Base-by-base conservation (phyloP, 1,284 basidiomycete species). In the Lentinula novae-zelandiae region DNA sequence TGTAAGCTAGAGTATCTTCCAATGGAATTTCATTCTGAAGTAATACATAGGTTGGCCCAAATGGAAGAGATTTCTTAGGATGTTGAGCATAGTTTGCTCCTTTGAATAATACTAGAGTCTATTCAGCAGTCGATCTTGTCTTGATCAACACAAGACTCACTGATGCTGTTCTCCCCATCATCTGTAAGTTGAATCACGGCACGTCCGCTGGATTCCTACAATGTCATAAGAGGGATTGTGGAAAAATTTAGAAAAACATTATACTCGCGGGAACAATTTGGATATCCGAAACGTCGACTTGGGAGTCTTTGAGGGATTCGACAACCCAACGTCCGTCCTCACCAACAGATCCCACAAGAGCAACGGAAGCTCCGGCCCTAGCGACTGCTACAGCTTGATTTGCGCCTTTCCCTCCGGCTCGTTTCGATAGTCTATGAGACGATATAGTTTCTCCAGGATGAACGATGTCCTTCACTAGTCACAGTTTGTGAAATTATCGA, bases 21-120 rank as follows among this genome's bases (percentile, higher is more conserved):
- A 76, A 67, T 1, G 75, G 75, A n/a, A 85, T 82, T 66, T 86
- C 84, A 66, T 86, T 85, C 65, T 85, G 83, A 0, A 85, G 68
- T 8, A 85, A 74, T 7, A 85, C 67, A 66, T 84, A 81, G 0
- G 79, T 80, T 50, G 69, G 69, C 27, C 65, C 63, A 1, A 72
- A 70, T 62, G 75, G 75, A 64, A 71, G 66, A 34, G 57, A 64
- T 39, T 53, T 61, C 57, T 77, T 72, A 38, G 72, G 73, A 9
- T 76, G 59, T 20, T 69, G 63, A 61, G 75, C 75, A 66, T 77
- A 77, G 65, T 86, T 86, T 2, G 83, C 82, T 2, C 83, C 83
- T 51, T 81, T 79, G 65, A 78, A 82, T 1, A 86, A 73, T 42
- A 86, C 83, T 85, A 10, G 20, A 20, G 4, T 46, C 6, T n/a